These are phyloP conservation scores for Stagonosporopsis rhizophila DNA, from an alignment of 2,329 filamentous ascomycete species.

Conservation along the genomic window DNA sequence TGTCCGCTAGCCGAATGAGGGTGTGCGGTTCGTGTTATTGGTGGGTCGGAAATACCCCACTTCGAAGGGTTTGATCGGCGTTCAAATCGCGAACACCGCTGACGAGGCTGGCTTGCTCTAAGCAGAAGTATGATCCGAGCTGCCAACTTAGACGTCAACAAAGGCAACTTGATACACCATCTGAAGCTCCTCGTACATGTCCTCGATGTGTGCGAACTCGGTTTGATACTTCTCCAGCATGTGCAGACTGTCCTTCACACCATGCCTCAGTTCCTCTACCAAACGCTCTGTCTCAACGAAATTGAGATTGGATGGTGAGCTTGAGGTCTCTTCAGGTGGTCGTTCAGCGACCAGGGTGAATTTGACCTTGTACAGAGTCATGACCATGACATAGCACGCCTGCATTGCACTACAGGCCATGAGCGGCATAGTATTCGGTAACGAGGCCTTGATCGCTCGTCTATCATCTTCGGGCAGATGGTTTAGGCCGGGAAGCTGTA, in stretches of 20 bases:
- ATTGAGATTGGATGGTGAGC: neutral
- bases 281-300: constrained; percentile 11
- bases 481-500: neutral
- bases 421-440: constrained; percentile 9
- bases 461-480: neutral
- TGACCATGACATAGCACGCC: constrained; percentile 16
- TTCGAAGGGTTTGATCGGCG: neutral
- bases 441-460: neutral
- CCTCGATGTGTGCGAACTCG: constrained; percentile 4
- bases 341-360: neutral
- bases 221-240: constrained; percentile 7
- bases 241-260: constrained; percentile 8
- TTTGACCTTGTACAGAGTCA: constrained; percentile 13
- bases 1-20: neutral
- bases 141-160: neutral
- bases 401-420: constrained; percentile 16
- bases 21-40: neutral
- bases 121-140: neutral
- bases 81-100: neutral
- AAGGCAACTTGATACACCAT: constrained; percentile 12
- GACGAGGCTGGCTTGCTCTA: neutral
- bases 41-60: neutral
- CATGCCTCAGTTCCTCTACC: constrained; percentile 12
- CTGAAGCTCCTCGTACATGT: constrained; percentile 11
- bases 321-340: neutral